Base-by-base conservation (phyloP, 805 yeast genomes). In the Lipomyces orientalis region DNA sequence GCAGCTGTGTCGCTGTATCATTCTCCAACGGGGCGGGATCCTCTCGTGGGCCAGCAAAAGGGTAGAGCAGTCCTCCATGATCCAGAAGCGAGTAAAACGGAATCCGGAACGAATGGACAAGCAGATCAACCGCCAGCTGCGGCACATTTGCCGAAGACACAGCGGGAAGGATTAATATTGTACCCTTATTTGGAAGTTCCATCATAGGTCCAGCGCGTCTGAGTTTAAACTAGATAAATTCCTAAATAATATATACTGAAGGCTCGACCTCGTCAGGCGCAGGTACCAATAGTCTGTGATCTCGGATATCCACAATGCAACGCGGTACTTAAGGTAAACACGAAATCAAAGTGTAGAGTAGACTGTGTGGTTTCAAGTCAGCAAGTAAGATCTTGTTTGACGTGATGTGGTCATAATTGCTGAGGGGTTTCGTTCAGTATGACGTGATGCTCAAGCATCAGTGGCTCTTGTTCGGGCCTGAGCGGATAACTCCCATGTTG, bases 131-230 rank as follows among this genome's bases (percentile, higher is more conserved):
- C 0, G 93, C 79, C 60, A 94, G 79, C 76, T 95, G 99, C 0
- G 98, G 96, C 2, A 93, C 89, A 74, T 94, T 95, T 7, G 97
- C 98, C 5, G 91, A 84, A 2, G 97, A 87, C 0, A 95, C 90
- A 0, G 93, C 79, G 0, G 98, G 98, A 0, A 95, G 54, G 0
- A 94, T 75, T 31, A 81, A 74, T 63, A 78, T 74, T 10, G 71
- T 69, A 39, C 57, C 54, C n/a, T 31, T 22, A 35, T 62, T 22
- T 2, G 66, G 68, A 10, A 67, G 62, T 25, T 56, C 54, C 61
- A 61, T 54, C 9, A 22, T 12, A 12, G 33, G 19, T 52, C 19
- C 22, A 16, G 22, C 6, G 43, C 49, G 49, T 16, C 49, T 43
- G 49, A 43, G 22, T 16, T 43, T 16, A 6, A 8, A n/a, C n/a